Evolutionary conservation across 441 rosid genomes (phyloP), one percentile per base, ranked within the genome.

Genomic region (Sinapis alba): DNA sequence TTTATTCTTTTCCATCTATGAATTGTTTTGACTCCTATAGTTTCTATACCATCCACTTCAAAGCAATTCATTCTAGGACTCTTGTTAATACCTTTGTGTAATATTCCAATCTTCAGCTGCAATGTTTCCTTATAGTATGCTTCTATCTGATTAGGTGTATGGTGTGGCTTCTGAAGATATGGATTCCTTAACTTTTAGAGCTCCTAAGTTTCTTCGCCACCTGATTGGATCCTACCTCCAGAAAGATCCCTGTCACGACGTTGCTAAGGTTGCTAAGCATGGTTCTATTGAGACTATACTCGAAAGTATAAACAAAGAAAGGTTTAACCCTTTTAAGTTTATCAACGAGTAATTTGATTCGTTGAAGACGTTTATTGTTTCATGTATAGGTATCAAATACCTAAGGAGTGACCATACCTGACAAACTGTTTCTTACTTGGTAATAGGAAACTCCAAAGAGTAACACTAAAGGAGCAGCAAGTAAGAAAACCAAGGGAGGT

Each of bases 151-250:
- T 78, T 79, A 94, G 99, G 96, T 90, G 78, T 94, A 93, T 79
- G 98, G 90, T 19, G 98, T 96, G 69, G 99, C 99, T 79, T 96
- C 98, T 65, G 98, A 93, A 85, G 99, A 96, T 80, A 96, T 96
- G 98, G 99, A 96, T 74, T 96, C 98, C 72, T 84, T 96, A 69
- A 96, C 97, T 54, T 95, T 93, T 84, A 96, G 97, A 67, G 92
- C 98, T 81, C 83, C 97, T 43, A 93, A 81, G 56, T 95, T 95
- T 85, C 95, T 95, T 76, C 96, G 97, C 73, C 99, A 93, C 83
- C 81, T 95, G 82, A 95, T 95, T n/a, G 99, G 99, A 90, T 82
- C 97, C 98, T 71, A 95, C 96, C 82, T 93, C 98, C 23, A 90
- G 93, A 88, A 95, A 95, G 81, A 61, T 88, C 57, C 98, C 98